phyloP scores from a whole-genome alignment of 164 flowering plant species.

The Nelumbo lutea region DNA sequence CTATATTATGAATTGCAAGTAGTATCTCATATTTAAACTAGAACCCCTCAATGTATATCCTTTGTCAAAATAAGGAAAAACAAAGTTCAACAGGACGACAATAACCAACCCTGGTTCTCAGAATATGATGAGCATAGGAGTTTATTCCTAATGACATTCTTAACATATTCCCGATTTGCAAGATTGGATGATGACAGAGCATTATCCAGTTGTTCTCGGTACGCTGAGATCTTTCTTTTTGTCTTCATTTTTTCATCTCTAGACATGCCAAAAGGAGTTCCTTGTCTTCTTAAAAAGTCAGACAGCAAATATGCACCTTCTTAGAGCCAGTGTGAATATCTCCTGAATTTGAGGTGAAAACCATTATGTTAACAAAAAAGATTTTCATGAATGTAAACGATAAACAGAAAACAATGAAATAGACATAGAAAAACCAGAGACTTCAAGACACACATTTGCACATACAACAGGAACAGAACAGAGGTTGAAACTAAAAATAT shows the following conservation, averaged over 20 bases:
- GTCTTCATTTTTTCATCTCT: constrained; percentile 47
- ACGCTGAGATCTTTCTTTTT: constrained; percentile 39
- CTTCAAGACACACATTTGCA: background rate
- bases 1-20: background rate
- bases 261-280: background rate
- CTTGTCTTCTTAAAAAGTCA: background rate
- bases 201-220: constrained; percentile 61
- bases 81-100: background rate
- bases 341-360: constrained; percentile 8
- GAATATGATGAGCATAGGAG: constrained; percentile 36
- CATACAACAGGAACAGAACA: background rate
- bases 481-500: too few species aligned
- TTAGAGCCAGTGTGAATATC: background rate
- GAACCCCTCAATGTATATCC: background rate
- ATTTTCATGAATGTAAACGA: background rate
- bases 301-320: background rate
- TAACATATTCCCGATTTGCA: constrained; percentile 38
- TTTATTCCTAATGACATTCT: constrained; percentile 54
- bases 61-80: constrained; percentile 1
- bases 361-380: background rate
- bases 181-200: constrained; percentile 65
- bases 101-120: constrained; percentile 38
- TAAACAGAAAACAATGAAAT: background rate
- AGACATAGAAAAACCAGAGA: background rate
- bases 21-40: background rate